Evolutionary conservation across 2,329 filamentous ascomycete genomes (phyloP), one percentile per base, ranked within the genome.

Genomic region (Didymellaceae sp.): DNA sequence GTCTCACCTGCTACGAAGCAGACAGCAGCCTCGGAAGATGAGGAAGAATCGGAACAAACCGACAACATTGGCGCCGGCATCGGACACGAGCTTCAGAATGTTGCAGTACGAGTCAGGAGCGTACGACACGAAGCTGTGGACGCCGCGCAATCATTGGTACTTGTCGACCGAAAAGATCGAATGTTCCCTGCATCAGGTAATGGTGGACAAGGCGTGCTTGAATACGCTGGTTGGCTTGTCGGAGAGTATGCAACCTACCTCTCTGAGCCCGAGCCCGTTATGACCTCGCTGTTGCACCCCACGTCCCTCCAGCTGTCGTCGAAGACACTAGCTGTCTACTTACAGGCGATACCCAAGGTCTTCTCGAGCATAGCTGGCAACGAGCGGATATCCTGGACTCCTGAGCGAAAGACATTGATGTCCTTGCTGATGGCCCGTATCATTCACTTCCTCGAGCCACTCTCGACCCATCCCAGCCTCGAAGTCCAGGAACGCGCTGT

Each of bases 401-500:
- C 83, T 0, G 85, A 88, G 66, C 81, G 88, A 48, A 92, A 90
- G 68, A 87, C 88, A 0, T 86, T 86, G 55, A 85, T 89, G 25
- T 85, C 88, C 7, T 81, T 97, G 3, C 78, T 96, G 18, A 86
- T 96, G 74, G 88, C 89, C 21, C 85, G 91, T 2, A 85, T 97
- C 6, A 83, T 96, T 16, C 85, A 94, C 68, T 88, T 90, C 38
- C 77, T 96, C 17, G 92, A 97, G 63, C 84, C 86, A 1, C 74
- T 97, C 13, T 85, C 86, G 0, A 80, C 87, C 31, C 91, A 97
- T 70, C 92, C 93, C 0, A 90, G 86, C 63, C 80, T 99, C 1
- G 94, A 99, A 69, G 91, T 99, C 3, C 94, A 99, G 74, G 94
- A 97, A 72, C 85, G 94, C 48, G 88, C 92, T 3, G 92, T 97